phyloP scores from a whole-genome alignment of 2,329 filamentous ascomycete genomes.

The Verticillium nonalfalfae region DNA sequence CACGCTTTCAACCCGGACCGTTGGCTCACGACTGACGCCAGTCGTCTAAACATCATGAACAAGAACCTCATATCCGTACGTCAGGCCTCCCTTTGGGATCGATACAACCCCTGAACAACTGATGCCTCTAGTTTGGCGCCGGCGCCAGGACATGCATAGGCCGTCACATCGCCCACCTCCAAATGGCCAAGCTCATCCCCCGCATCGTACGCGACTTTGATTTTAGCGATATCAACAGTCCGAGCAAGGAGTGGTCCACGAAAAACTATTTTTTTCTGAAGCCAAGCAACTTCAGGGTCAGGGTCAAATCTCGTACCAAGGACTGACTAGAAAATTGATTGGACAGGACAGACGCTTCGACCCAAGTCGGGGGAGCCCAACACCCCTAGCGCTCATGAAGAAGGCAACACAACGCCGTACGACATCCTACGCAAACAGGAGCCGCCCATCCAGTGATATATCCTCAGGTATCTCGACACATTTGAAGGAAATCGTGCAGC shows the following conservation, averaged over 20 bases:
- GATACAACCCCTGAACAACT: neutral
- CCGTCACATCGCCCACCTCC: constrained; percentile 25
- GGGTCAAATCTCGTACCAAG: neutral
- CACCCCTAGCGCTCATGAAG: neutral
- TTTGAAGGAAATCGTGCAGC: neutral
- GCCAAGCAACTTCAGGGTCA: neutral
- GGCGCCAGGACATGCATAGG: constrained; percentile 44
- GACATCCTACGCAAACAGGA: no score
- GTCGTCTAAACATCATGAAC: constrained; percentile 9
- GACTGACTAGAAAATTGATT: neutral
- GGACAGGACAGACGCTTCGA: neutral
- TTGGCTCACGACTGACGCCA: constrained; percentile 31
- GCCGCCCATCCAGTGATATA: neutral
- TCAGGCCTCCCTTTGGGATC: neutral
- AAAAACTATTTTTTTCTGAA: neutral
- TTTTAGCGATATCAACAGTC: constrained; percentile 10
- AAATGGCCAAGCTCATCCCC: constrained; percentile 35
- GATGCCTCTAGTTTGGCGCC: constrained; percentile 36
- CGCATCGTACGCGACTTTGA: constrained; percentile 25
- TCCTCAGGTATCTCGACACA: neutral
- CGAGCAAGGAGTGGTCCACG: neutral
- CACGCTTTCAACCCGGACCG: constrained; percentile 39
- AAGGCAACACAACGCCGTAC: neutral
- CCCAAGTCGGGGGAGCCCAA: neutral
- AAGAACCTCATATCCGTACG: constrained; percentile 4